Evolutionary conservation across 2,329 filamentous ascomycete genomes (phyloP).

Genomic region (Purpureocillium takamizusanense): DNA sequence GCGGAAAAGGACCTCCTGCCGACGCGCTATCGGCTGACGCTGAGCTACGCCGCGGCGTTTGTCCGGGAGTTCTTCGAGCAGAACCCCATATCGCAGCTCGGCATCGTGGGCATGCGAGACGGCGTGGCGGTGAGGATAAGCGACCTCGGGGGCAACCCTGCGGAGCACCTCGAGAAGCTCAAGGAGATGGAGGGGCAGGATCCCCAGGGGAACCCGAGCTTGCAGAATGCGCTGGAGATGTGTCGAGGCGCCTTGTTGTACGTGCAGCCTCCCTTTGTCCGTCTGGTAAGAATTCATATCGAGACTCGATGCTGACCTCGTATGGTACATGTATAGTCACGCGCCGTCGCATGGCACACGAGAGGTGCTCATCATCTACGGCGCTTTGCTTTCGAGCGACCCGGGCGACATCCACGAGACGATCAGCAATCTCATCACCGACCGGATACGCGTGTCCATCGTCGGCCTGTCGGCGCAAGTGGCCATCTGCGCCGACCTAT

Average conservation of each 20-base stretch:
- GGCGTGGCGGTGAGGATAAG: constrained; percentile 79
- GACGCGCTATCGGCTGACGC: constrained; percentile 71
- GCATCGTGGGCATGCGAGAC: constrained; percentile 86
- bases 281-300: constrained; percentile 5
- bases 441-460: constrained; percentile 79
- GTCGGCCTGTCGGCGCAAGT: constrained; percentile 88
- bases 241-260: constrained; percentile 82
- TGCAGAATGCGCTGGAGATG: constrained; percentile 97
- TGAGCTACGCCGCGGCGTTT: constrained; percentile 80
- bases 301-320: no score
- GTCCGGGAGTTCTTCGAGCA: constrained; percentile 95
- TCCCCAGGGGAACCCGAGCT: constrained; percentile 64
- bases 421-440: constrained; percentile 65
- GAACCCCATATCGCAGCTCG: constrained; percentile 94
- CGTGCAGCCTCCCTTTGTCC: constrained; percentile 12
- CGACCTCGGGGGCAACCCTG: constrained; percentile 85
- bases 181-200: constrained; percentile 57
- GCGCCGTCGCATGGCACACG: constrained; percentile 88
- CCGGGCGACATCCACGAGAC: constrained; percentile 94
- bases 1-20: constrained; percentile 88
- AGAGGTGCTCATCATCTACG: constrained; percentile 86
- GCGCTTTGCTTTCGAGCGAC: constrained; percentile 81
- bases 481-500: constrained; percentile 84
- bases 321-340: constrained; percentile 43
- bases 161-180: constrained; percentile 74